These are phyloP conservation scores for Manihot esculenta DNA, from an alignment of 441 rosid genomes.

Conservation along the genomic window DNA sequence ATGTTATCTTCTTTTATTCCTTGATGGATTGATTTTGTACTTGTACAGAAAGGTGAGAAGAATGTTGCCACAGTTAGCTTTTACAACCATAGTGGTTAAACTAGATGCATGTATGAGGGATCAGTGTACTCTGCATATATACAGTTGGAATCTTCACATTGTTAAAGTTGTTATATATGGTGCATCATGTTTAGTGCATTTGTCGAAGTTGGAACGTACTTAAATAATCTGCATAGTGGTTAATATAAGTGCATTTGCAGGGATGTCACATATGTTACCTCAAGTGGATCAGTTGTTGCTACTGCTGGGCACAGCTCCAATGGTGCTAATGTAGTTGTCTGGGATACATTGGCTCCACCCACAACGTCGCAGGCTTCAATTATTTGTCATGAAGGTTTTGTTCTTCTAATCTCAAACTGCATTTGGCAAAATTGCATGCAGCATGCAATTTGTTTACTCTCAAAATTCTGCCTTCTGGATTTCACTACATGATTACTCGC, in stretches of 20 bases:
- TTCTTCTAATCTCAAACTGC: conserved; percentile 12
- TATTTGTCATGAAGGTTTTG: conserved; percentile 83
- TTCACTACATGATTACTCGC: background rate
- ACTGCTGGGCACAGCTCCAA: conserved; percentile 83
- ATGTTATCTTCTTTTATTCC: background rate
- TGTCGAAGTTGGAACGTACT: conserved; percentile 21
- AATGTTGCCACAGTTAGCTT: background rate
- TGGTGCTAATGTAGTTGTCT: conserved; percentile 82
- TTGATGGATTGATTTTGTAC: background rate
- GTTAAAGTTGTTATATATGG: too few relatives aligned
- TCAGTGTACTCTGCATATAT: background rate
- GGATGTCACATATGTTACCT: conserved; percentile 77
- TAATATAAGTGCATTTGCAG: conserved; percentile 45
- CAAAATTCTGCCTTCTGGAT: background rate
- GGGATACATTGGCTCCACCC: conserved; percentile 98
- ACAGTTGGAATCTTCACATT: background rate
- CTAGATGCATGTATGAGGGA: background rate
- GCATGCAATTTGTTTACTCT: too few relatives aligned
- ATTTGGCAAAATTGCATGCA: conserved; percentile 1
- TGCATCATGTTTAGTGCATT: conserved; percentile 19
- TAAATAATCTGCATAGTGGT: background rate
- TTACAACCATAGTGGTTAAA: background rate
- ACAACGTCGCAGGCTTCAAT: conserved; percentile 85
- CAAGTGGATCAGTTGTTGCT: conserved; percentile 94
- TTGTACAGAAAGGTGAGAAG: background rate